Conservation (phyloP, 768 basidiomycete species). For the Podaxis mareebaensis region DNA sequence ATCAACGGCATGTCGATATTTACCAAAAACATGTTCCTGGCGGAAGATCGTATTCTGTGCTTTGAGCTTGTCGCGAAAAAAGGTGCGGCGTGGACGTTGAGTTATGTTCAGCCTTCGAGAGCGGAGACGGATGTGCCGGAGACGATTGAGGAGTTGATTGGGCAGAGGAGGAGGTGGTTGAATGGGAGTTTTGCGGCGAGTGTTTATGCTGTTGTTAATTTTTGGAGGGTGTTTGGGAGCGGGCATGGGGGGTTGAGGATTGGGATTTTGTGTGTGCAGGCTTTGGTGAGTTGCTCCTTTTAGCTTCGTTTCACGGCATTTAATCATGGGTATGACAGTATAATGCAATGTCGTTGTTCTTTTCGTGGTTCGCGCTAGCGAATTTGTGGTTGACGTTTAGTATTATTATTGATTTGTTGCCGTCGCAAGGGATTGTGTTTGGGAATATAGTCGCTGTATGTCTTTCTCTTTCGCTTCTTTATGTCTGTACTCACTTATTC, state of each 20-base stretch:
- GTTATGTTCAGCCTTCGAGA: conserved; percentile 91
- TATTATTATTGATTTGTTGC: conserved; percentile 90
- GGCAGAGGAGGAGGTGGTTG: conserved; percentile 93
- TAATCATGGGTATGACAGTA: conserved; percentile 48
- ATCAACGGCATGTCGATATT: conserved; percentile 96
- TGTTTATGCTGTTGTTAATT: conserved; percentile 87
- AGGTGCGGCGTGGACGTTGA: conserved; percentile 82
- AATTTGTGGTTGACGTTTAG: conserved; percentile 94
- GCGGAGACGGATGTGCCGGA: conserved; percentile 95
- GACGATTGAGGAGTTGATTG: conserved; percentile 83
- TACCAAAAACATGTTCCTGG: conserved; percentile 80
- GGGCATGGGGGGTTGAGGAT: conserved; percentile 86
- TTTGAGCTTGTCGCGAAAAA: conserved; percentile 95
- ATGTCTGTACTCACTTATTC: not conserved
- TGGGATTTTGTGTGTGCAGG: conserved; percentile 95
- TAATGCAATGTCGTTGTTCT: conserved; percentile 80
- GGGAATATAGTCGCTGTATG: conserved; percentile 44
- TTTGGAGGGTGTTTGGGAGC: conserved; percentile 83
- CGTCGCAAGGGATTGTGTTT: conserved; percentile 38
- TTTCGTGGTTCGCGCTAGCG: conserved; percentile 92
- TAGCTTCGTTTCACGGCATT: not conserved
- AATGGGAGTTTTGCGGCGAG: conserved; percentile 90
- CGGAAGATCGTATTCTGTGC: conserved; percentile 94
- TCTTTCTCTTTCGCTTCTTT: not conserved
- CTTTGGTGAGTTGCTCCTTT: conserved; percentile 58